A percentile compares a stretch with the other conserved stretches of the same genome.
Evolutionary conservation across 768 basidiomycete genomes (phyloP).

Genomic region (Hygrophorus russula): DNA sequence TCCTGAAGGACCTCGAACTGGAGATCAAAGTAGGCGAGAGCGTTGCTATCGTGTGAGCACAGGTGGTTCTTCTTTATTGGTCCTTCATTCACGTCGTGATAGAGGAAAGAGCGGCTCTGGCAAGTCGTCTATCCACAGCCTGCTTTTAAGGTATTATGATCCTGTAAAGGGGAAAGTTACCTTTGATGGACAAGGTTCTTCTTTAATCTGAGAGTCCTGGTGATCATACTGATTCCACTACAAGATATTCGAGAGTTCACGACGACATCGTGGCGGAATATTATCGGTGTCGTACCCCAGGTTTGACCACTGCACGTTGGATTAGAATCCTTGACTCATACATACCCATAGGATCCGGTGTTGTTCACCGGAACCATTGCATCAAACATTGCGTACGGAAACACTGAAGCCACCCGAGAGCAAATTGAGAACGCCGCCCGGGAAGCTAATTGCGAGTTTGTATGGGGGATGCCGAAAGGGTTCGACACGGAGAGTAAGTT

Average conservation of each 20-base stretch:
- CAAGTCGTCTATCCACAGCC: constrained; percentile 84
- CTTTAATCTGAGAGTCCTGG: not conserved
- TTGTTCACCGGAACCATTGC: constrained; percentile 91
- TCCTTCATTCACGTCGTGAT: constrained; percentile 3
- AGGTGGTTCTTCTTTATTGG: not conserved
- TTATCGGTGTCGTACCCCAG: constrained; percentile 92
- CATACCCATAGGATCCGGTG: constrained; percentile 47
- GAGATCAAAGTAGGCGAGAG: constrained; percentile 78
- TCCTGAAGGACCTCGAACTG: constrained; percentile 76
- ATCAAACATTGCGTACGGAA: constrained; percentile 88
- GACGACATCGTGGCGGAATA: constrained; percentile 73
- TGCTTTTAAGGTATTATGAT: constrained; percentile 84
- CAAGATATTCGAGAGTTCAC: constrained; percentile 83
- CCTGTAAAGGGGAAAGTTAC: constrained; percentile 74
- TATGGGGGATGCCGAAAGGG: constrained; percentile 88
- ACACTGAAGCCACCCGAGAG: constrained; percentile 59
- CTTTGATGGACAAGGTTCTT: constrained; percentile 74
- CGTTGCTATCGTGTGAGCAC: constrained; percentile 79
- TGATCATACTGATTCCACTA: not conserved
- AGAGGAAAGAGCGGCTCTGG: constrained; percentile 92
- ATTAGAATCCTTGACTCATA: not conserved
- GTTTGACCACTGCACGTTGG: not conserved
- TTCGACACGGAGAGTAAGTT: constrained; percentile 84
- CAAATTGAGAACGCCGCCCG: constrained; percentile 84
- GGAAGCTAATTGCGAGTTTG: constrained; percentile 92